Base-by-base conservation (phyloP, 2,329 filamentous ascomycete species). In the Parascedosporium putredinis region DNA sequence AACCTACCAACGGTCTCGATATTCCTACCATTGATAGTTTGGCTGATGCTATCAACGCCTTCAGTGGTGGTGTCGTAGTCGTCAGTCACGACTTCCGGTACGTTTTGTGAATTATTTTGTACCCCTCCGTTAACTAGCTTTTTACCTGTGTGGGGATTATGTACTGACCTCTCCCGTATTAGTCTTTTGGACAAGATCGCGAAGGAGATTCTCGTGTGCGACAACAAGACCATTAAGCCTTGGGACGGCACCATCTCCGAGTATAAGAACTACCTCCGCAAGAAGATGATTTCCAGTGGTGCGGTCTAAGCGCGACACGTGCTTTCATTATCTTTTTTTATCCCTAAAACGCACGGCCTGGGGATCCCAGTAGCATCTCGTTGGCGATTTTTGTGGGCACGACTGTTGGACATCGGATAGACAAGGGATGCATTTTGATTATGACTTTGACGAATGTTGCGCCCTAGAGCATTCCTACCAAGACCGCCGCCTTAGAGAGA, bases 61-160 rank as follows among this genome's bases (percentile, higher is more conserved):
- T 87, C 69, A 90, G 81, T 57, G 93, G 93, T 62, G 93, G 94
- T 85, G 91, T 97, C 47, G 88, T 97, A 49, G 91, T 97, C 56
- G 93, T 98, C 51, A 94, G 86, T 61, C 93, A 98, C 86, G 93
- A 98, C 70, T 98, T 98, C 81, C 85, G 89, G 89, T 94, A 81
- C 66, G 83, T 62, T 50, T 5, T 43, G 7, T n/a, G 16, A 7
- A 7, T 16, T n/a, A n/a, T n/a, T n/a, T n/a, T n/a, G n/a, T n/a
- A n/a, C n/a, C n/a, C n/a, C n/a, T n/a, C n/a, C n/a, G n/a, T n/a
- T n/a, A n/a, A n/a, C n/a, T n/a, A n/a, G n/a, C n/a, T n/a, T n/a
- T n/a, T n/a, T n/a, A n/a, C n/a, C n/a, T n/a, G n/a, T 27, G 5
- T 40, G 40, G 9, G 16, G 4, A 5, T 20, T 24, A 36, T 3